Conservation (phyloP, 306 rosid genomes). For the Cicer bijugum region DNA sequence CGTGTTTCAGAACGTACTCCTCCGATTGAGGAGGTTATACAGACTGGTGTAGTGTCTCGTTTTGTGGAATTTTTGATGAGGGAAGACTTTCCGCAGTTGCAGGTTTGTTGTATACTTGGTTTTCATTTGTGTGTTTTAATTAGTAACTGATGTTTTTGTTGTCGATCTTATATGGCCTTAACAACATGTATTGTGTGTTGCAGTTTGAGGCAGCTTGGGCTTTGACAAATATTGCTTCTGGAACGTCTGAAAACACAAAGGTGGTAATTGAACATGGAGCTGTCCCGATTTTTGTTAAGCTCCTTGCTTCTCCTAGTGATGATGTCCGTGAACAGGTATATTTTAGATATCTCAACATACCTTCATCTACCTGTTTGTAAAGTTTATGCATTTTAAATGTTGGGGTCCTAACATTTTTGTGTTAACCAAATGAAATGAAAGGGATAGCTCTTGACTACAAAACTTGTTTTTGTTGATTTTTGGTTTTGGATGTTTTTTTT, state of each 20-base stretch:
- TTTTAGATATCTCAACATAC: background rate
- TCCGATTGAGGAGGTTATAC: conserved; percentile 96
- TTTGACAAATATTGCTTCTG: conserved; percentile 95
- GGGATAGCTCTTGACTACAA: background rate
- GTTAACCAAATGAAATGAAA: conserved; percentile 24
- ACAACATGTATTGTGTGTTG: conserved; percentile 35
- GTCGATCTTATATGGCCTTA: background rate
- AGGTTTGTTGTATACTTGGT: conserved; percentile 55
- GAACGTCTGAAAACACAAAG: conserved; percentile 95
- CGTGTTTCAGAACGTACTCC: conserved; percentile 75
- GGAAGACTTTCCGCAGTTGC: conserved; percentile 93
- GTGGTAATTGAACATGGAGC: conserved; percentile 96
- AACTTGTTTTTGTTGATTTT: conserved; percentile 19
- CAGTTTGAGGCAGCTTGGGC: conserved; percentile 99
- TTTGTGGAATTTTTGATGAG: conserved; percentile 90
- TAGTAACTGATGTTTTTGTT: background rate
- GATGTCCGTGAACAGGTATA: conserved; percentile 93
- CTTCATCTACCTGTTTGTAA: background rate
- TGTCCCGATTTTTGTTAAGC: conserved; percentile 92
- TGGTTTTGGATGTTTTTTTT: conserved; percentile 20
- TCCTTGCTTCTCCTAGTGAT: conserved; percentile 90
- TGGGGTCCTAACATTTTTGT: background rate
- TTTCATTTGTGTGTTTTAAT: background rate
- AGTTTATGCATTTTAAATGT: background rate
- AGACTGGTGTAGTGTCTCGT: conserved; percentile 92